Conservation (phyloP, 208 protist genomes). For the Leishmania arabica region DNA sequence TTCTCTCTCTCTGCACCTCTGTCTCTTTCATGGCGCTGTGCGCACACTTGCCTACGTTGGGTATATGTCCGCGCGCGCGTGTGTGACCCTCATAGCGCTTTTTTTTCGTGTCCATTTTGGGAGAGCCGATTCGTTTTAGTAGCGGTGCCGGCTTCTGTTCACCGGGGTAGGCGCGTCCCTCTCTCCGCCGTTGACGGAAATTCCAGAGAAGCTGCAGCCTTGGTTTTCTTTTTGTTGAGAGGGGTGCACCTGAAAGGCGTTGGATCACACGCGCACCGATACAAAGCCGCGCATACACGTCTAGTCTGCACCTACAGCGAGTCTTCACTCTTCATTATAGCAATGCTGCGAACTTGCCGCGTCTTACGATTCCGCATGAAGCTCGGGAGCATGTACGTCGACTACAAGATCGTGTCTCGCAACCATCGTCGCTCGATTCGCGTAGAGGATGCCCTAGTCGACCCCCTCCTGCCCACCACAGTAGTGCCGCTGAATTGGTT, state of each 20-base stretch:
- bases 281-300: neutral
- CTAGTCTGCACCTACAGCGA: neutral
- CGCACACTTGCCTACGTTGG: neutral
- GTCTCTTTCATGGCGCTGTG: neutral
- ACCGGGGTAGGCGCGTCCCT: neutral
- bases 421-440: constrained; percentile 76
- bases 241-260: neutral
- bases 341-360: constrained; percentile 46
- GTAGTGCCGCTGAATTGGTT: constrained; percentile 77
- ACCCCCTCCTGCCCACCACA: constrained; percentile 61
- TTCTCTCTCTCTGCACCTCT: neutral
- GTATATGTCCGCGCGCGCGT: neutral
- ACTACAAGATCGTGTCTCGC: constrained; percentile 84
- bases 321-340: neutral
- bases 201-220: neutral
- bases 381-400: constrained; percentile 74
- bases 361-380: constrained; percentile 57
- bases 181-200: neutral
- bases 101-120: neutral
- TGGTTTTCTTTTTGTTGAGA: neutral
- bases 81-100: neutral
- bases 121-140: neutral
- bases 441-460: constrained; percentile 81
- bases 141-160: neutral
- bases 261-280: neutral